Evolutionary conservation across 2,329 filamentous ascomycete genomes (phyloP), one percentile per base, ranked within the genome.

Genomic region (Exophiala bonariae): DNA sequence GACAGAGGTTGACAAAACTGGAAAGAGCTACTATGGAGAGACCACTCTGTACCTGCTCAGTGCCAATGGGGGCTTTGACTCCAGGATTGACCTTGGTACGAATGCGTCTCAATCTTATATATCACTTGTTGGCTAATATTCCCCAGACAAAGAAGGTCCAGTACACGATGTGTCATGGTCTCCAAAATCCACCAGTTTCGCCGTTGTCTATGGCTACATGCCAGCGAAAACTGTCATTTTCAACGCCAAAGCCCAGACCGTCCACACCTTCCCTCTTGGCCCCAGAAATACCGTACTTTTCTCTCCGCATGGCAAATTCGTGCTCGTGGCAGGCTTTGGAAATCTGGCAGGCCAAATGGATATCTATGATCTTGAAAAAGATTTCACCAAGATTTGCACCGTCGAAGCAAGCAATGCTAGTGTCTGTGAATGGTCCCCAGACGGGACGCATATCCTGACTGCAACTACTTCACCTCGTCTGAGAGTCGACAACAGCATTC

Each of bases 161-260:
- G 96, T 97, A 61, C 92, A 97, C 69, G 93, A 99, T 65, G 92
- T 99, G 34, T 83, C 87, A n/a, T 99, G 93, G 93, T 96, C 90
- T 36, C 91, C 93, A 38, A 97, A 93, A 71, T 95, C 90, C 60
- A 95, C 90, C 74, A 92, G 97, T 70, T 99, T 99, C 63, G 92
- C 90, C 64, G 93, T 99, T 23, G 85, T 96, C 13, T 99, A 99
- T 66, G 93, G 93, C 52, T 97, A 89, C 70, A 97, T 96, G 90
- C 93, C 93, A n/a, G 89, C 93, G 46, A 97, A 97, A 79, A 93
- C 92, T 3, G 96, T 92, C 59, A 93, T 99, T 59, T 99, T 97
- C 81, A 96, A 96, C 69, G 82, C 86, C 61, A 85, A 89, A 55
- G 93, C 88, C 54, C 80, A 90, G 49, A 78, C 86, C 16, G 86